These are phyloP conservation scores for Pezizomycotina sp. DNA, from an alignment of 2,329 filamentous ascomycete genomes.

Conservation along the genomic window DNA sequence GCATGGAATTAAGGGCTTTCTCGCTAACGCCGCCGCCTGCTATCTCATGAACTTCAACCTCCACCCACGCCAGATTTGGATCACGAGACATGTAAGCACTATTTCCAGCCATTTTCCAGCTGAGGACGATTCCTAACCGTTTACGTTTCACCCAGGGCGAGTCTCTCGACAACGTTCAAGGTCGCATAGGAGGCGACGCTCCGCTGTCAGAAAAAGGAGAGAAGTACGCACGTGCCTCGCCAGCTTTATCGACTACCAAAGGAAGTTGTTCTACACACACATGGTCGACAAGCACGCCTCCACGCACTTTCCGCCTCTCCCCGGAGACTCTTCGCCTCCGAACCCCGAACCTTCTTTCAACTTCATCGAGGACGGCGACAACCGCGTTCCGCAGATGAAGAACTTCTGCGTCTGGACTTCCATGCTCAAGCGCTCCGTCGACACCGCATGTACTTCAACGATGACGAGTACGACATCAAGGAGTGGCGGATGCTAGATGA, in stretches of 20 bases:
- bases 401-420: constrained; percentile 98
- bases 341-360: constrained; percentile 42
- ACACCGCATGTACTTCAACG: constrained; percentile 79
- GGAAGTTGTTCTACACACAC: constrained; percentile 22
- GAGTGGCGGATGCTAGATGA: constrained; percentile 97
- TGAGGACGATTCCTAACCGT: not conserved
- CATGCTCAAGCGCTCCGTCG: constrained; percentile 79
- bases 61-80: constrained; percentile 91
- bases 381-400: constrained; percentile 52
- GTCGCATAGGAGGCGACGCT: constrained; percentile 83
- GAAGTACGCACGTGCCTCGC: constrained; percentile 63
- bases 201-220: constrained; percentile 64
- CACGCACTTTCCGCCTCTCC: constrained; percentile 63
- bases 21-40: constrained; percentile 80
- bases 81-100: constrained; percentile 53
- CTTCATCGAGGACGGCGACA: constrained; percentile 24
- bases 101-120: not conserved
- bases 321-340: constrained; percentile 83
- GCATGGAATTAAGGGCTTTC: constrained; percentile 76
- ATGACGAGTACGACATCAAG: constrained; percentile 92
- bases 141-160: constrained; percentile 41
- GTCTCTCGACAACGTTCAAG: constrained; percentile 68
- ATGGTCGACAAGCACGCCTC: constrained; percentile 24
- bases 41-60: constrained; percentile 96
- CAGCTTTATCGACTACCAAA: constrained; percentile 46